Base-by-base conservation (phyloP, 805 yeast species). In the Ogataea naganishii region DNA sequence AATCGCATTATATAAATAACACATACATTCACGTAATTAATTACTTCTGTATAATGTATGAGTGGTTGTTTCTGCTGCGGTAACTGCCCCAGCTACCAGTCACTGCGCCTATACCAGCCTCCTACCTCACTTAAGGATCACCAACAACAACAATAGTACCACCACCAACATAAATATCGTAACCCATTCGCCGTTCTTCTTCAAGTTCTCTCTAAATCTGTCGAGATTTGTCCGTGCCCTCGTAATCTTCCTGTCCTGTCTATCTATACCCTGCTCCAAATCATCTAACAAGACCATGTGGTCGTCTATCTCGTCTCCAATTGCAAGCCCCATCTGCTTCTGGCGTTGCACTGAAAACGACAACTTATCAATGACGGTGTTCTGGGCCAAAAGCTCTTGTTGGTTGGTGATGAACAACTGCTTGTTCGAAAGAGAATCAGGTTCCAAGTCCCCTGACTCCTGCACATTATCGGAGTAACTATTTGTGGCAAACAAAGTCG, bases 231-330 rank as follows among this genome's bases (percentile, higher is more conserved):
- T 47, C 23, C 53, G 53, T 1, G 76, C 75, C 19, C 62, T 47
- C 3, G 45, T 40, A 10, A 72, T 42, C 21, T 61, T 56, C 20
- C 56, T 43, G 16, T 62, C 65, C n/a, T 66, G 56, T 19, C 50
- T 40, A 27, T 62, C 66, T 13, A 72, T 47, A 23, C 66, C 65
- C 15, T 47, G 46, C 37, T 73, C 80, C 22, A 72, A 43, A 39
- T 72, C 79, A 19, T 61, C 60, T 17, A 72, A 41, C 11, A 72
- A 37, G 15, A 62, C 64, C 44, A 70, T 56, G 29, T 72, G 78
- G 4, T 63, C 64, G 9, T 51, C 55, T 7, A 72, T 43, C 37
- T 73, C 79, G 5, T 51, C 53, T 34, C 69, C 58, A 9, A 73
- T 72, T 19, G 53, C 59, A 7, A 61, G 23, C 3, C 77, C 66